phyloP scores from a whole-genome alignment of 768 basidiomycete genomes.

The Pleurotus eryngii region DNA sequence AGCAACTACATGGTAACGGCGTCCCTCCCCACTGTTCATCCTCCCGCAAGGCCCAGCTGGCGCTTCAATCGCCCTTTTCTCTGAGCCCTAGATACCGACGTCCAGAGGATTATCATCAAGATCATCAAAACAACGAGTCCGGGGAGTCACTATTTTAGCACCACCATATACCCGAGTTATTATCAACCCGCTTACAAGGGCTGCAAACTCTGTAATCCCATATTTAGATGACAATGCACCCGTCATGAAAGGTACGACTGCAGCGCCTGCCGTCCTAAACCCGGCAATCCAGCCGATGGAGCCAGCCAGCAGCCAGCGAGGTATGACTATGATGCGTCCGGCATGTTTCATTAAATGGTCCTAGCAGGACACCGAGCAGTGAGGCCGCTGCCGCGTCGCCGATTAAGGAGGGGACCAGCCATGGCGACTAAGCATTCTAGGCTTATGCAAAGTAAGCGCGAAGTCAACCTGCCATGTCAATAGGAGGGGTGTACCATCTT shows the following conservation, averaged over 20 bases:
- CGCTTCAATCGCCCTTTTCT: not conserved
- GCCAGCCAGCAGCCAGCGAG: constrained; percentile 62
- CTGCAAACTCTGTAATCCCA: constrained; percentile 60
- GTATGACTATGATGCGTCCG: constrained; percentile 64
- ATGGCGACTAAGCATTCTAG: constrained; percentile 55
- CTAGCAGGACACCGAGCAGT: constrained; percentile 65
- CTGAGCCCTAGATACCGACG: constrained; percentile 36
- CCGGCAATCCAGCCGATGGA: constrained; percentile 69
- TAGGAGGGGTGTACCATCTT: constrained; percentile 49
- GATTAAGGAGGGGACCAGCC: constrained; percentile 66
- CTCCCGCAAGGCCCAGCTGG: no score
- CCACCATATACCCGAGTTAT: not conserved
- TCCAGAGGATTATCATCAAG: constrained; percentile 55
- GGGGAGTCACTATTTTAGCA: not conserved
- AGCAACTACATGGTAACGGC: no score
- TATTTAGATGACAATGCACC: constrained; percentile 63
- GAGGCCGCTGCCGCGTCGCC: constrained; percentile 64
- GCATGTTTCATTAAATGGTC: constrained; percentile 74
- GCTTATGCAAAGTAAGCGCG: not conserved
- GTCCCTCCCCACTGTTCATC: no score
- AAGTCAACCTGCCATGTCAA: not conserved
- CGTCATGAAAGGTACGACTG: constrained; percentile 69
- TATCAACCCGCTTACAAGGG: constrained; percentile 46
- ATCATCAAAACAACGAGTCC: constrained; percentile 64
- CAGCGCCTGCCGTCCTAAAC: constrained; percentile 70